phyloP scores from a whole-genome alignment of 768 basidiomycete species.

The Termitomyces sp. region DNA sequence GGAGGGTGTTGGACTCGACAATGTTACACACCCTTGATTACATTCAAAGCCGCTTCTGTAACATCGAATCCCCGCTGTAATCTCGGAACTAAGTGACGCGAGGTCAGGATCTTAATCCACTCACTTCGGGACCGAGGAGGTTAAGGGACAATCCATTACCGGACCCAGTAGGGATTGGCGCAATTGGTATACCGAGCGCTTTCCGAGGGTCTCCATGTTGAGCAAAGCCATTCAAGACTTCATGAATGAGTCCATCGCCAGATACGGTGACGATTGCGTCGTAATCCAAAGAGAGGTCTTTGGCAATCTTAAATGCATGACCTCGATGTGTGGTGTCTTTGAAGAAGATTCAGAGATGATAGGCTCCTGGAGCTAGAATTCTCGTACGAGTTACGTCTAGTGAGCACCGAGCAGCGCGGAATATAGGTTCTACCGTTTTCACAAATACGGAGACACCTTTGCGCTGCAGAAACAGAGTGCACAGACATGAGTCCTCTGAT shows the following conservation, averaged over 20 bases:
- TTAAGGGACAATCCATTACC: conserved; percentile 78
- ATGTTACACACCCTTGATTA: conserved; percentile 61
- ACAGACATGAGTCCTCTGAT: not conserved
- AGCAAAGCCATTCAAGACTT: conserved; percentile 81
- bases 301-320: conserved; percentile 67
- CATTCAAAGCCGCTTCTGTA: conserved; percentile 70
- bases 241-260: conserved; percentile 83
- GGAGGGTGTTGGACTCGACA: not conserved
- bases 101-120: conserved; percentile 9
- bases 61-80: conserved; percentile 66
- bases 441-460: conserved; percentile 52
- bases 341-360: not conserved
- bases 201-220: conserved; percentile 53
- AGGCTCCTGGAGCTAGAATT: not conserved
- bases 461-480: conserved; percentile 39
- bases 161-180: conserved; percentile 79
- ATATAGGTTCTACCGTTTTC: conserved; percentile 65
- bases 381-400: conserved; percentile 61
- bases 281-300: conserved; percentile 51
- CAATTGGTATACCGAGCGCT: conserved; percentile 68
- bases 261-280: conserved; percentile 77
- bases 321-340: conserved; percentile 60
- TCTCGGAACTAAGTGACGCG: not conserved
- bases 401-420: conserved; percentile 61
- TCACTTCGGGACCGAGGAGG: conserved; percentile 63